Conservation (phyloP, 441 rosid genomes). For the Brassica balearica region DNA sequence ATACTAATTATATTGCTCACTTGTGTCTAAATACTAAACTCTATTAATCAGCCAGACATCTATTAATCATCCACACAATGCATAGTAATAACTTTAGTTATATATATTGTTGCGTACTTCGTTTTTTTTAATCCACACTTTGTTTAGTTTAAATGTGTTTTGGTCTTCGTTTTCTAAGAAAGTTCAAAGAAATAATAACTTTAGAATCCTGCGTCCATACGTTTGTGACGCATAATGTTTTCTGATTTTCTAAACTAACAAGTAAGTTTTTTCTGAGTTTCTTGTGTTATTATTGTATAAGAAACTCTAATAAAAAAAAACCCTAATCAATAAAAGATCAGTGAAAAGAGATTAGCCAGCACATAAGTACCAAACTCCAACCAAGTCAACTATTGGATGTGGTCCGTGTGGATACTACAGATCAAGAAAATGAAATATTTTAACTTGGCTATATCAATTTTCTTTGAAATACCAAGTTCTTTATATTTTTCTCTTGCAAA, state of each 20-base stretch:
- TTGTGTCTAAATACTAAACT: background rate
- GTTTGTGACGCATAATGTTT: conserved; percentile 15
- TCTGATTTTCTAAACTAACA: background rate
- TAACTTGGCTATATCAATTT: background rate
- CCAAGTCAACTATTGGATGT: background rate
- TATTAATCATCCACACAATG: background rate
- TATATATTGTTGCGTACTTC: background rate
- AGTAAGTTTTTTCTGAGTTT: background rate
- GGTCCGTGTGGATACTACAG: background rate
- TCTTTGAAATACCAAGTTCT: background rate
- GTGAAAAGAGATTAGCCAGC: background rate
- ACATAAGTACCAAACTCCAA: background rate
- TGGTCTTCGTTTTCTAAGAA: conserved; percentile 21
- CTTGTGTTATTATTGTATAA: background rate
- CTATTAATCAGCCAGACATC: background rate
- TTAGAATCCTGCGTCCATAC: background rate
- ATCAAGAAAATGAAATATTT: background rate
- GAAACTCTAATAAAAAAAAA: background rate
- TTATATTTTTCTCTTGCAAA: conserved; percentile 1
- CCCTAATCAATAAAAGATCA: background rate
- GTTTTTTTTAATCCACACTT: background rate
- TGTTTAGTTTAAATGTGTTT: conserved; percentile 2
- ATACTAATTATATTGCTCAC: background rate
- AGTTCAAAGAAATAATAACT: conserved; percentile 17
- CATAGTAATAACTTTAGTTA: no score